phyloP scores from a whole-genome alignment of 768 basidiomycete genomes.

The Rhodotorula babjevae region DNA sequence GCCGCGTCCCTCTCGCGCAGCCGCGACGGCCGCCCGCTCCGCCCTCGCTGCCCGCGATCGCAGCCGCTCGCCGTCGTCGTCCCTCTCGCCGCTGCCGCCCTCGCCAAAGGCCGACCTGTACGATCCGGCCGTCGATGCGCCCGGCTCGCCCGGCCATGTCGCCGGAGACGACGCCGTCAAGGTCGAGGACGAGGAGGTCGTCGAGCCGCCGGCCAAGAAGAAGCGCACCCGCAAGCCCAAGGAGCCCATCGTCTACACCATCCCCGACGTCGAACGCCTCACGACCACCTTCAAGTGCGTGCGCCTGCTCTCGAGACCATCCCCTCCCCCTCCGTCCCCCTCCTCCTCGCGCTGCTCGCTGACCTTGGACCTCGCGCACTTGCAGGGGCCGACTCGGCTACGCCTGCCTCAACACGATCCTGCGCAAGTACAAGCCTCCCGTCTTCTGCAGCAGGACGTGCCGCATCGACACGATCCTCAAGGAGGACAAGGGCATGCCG shows the following conservation, averaged over 20 bases:
- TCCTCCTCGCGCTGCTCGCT: neutral
- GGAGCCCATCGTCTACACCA: constrained; percentile 39
- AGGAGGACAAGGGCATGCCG: constrained; percentile 65
- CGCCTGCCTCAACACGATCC: constrained; percentile 78
- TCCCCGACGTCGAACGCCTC: constrained; percentile 41
- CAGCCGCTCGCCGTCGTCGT: constrained; percentile 20
- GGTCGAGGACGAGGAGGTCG: constrained; percentile 4
- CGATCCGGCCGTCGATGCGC: neutral
- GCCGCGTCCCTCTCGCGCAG: constrained; percentile 1
- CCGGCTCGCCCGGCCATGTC: neutral
- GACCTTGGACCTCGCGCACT: neutral
- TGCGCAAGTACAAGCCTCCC: constrained; percentile 66
- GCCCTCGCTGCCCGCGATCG: constrained; percentile 7
- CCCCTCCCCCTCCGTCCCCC: neutral
- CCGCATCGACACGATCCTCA: constrained; percentile 66
- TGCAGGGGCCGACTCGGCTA: constrained; percentile 45
- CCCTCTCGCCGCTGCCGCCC: constrained; percentile 16
- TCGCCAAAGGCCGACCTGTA: constrained; percentile 1
- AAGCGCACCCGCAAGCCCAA: constrained; percentile 31
- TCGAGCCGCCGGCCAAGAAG: constrained; percentile 13
- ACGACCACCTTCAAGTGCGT: constrained; percentile 39
- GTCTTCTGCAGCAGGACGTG: constrained; percentile 62
- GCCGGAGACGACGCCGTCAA: neutral
- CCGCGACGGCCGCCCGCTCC: constrained; percentile 20
- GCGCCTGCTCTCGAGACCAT: too few species aligned